Evolutionary conservation across 108 stramenopile genomes (phyloP).

Genomic region (Cyclotella kingstonii): DNA sequence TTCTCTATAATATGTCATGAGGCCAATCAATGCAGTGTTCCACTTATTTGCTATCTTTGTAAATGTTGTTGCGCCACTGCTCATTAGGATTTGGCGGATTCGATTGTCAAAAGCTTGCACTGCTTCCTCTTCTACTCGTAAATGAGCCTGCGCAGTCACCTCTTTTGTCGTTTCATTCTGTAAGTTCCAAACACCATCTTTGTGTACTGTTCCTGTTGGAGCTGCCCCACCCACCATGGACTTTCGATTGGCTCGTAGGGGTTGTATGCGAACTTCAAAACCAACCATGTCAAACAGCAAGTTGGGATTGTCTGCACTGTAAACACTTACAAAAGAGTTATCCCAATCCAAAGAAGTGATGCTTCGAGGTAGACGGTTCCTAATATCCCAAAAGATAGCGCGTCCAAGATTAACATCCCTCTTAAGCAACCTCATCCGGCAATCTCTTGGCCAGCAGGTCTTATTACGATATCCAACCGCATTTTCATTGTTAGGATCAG

Average conservation of each 20-base stretch:
- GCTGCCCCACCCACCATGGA: constrained; percentile 49
- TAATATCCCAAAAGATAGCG: constrained; percentile 98
- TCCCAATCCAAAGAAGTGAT: constrained; percentile 98
- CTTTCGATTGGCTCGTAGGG: constrained; percentile 77
- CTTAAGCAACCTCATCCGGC: constrained; percentile 97
- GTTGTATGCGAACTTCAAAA: constrained; percentile 97
- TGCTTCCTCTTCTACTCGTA: constrained; percentile 92
- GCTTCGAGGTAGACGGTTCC: constrained; percentile 96
- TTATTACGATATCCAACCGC: constrained; percentile 99
- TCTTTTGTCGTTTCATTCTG: constrained; percentile 99
- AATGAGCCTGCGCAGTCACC: constrained; percentile 96
- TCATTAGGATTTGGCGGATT: constrained; percentile 98
- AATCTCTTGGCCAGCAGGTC: constrained; percentile 99
- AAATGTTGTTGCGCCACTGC: constrained; percentile 97
- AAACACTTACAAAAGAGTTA: constrained; percentile 96
- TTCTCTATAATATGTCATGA: constrained; percentile 99
- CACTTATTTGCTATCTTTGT: constrained; percentile 99
- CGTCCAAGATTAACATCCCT: constrained; percentile 99
- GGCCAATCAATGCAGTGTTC: constrained; percentile 95
- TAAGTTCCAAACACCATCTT: constrained; percentile 99
- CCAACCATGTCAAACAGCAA: constrained; percentile 98
- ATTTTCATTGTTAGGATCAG: constrained; percentile 99
- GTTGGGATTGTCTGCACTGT: constrained; percentile 99
- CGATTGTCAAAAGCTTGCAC: constrained; percentile 96
- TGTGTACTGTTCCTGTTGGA: constrained; percentile 64